phyloP scores from a whole-genome alignment of 306 rosid genomes.

The Cicer bijugum region DNA sequence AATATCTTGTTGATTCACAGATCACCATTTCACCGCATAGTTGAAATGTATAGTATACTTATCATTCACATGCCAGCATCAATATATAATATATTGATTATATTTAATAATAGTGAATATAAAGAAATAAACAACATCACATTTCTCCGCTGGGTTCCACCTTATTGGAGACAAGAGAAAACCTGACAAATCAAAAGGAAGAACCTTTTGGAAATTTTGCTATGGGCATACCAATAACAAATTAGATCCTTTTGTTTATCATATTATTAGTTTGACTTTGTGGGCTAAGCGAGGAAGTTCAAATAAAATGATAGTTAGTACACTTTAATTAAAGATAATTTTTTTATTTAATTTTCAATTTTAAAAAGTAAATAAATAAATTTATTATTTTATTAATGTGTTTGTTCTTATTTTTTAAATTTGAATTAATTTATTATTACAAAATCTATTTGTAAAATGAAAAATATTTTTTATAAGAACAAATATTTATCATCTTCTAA shows the following conservation, averaged over 20 bases:
- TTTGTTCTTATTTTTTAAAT: neutral
- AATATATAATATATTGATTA: neutral
- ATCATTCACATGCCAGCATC: slow-evolving; percentile 24
- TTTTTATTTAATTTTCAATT: no score
- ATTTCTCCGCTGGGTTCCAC: slow-evolving; percentile 27
- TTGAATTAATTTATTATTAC: no score
- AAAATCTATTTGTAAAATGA: no score
- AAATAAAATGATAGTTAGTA: no score
- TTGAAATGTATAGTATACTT: slow-evolving; percentile 21
- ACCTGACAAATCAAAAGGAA: slow-evolving; percentile 17
- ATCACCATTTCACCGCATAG: slow-evolving; percentile 22
- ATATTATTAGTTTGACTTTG: neutral
- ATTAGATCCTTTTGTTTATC: slow-evolving; percentile 6
- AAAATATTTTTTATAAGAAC: no score
- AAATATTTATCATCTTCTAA: no score
- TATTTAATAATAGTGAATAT: slow-evolving; percentile 7
- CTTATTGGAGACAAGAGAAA: slow-evolving; percentile 38
- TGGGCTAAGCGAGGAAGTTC: no score
- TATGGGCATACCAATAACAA: slow-evolving; percentile 21
- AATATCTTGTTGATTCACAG: slow-evolving; percentile 27
- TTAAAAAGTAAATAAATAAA: neutral
- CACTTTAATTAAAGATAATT: neutral
- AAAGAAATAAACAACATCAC: neutral
- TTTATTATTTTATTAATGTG: slow-evolving; percentile 23
- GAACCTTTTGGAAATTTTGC: neutral